These are phyloP conservation scores for Boletus nobilissimus DNA, from an alignment of 1,284 basidiomycete genomes.

Conservation along the genomic window DNA sequence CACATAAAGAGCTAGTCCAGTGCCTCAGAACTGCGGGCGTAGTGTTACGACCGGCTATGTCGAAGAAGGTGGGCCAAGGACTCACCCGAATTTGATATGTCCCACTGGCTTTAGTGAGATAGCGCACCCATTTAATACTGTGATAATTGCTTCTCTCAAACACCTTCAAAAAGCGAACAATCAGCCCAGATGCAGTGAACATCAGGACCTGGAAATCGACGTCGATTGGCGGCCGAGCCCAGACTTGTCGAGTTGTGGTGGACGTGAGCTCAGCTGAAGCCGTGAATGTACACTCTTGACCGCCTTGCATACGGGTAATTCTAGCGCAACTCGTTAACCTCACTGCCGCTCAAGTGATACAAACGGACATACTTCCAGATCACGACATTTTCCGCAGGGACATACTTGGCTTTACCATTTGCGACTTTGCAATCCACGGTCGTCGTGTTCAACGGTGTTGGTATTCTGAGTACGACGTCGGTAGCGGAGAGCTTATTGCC, in stretches of 20 bases:
- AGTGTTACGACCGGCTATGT: background rate
- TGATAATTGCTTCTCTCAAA: slow-evolving; percentile 96
- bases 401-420: slow-evolving; percentile 96
- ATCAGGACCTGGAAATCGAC: slow-evolving; percentile 99
- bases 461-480: slow-evolving; percentile 92
- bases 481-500: slow-evolving; percentile 93
- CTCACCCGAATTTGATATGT: slow-evolving; percentile 87
- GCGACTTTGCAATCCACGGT: slow-evolving; percentile 91
- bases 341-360: background rate
- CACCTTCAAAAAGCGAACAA: slow-evolving; percentile 97
- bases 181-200: slow-evolving; percentile 96
- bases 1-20: slow-evolving; percentile 30
- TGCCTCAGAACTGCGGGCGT: slow-evolving; percentile 38
- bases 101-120: slow-evolving; percentile 89
- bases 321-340: slow-evolving; percentile 55
- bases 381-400: slow-evolving; percentile 93
- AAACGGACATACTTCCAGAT: slow-evolving; percentile 91
- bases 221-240: slow-evolving; percentile 97
- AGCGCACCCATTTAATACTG: slow-evolving; percentile 92
- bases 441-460: slow-evolving; percentile 95
- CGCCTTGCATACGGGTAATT: slow-evolving; percentile 92
- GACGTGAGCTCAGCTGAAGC: slow-evolving; percentile 87
- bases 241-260: slow-evolving; percentile 91
- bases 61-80: slow-evolving; percentile 19
- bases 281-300: slow-evolving; percentile 88